Percentiles rank a stretch among this genome's conserved stretches.
Evolutionary conservation across 176 grass and related monocot genomes (phyloP).

Genomic region (Triticum aestivum): IWGSC_CS_RefSeq_v2.1 NC_057801.1:670576532-670577031

Average conservation of each 20-base stretch:
- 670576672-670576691: not conserved
- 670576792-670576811: no score
- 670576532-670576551: slow-evolving; percentile 33
- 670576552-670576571: slow-evolving; percentile 9
- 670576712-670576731: not conserved
- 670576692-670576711: not conserved
- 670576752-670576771: no score
- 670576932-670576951: no score
- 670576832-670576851: not conserved
- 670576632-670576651: not conserved
- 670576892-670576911: no score
- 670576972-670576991: no score
- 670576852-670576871: not conserved
- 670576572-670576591: not conserved
- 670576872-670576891: not conserved
- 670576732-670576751: not conserved
- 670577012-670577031: no score
- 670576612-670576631: not conserved
- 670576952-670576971: no score
- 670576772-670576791: no score
- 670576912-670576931: no score
- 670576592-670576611: not conserved
- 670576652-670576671: not conserved
- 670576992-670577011: no score
- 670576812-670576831: no score